These are phyloP conservation scores for Effrenium voratum DNA, from an alignment of 73 alveolate species.

Conservation along the genomic window DNA sequence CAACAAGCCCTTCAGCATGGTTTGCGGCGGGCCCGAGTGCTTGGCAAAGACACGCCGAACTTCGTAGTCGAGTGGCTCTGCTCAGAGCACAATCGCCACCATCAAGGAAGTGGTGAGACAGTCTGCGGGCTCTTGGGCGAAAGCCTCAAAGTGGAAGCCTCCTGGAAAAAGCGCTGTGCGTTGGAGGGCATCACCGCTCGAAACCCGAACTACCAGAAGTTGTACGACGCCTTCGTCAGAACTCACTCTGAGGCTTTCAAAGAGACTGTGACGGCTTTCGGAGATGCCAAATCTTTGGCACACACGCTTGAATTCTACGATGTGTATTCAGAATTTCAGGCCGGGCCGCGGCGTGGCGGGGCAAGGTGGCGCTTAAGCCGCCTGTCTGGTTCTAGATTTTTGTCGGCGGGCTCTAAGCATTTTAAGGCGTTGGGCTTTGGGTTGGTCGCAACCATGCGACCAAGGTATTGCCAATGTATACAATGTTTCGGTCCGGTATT, in stretches of 20 bases:
- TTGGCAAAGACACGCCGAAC: constrained; percentile 19
- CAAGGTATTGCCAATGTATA: neutral
- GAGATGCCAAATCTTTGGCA: constrained; percentile 25
- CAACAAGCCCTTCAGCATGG: neutral
- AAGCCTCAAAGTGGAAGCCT: neutral
- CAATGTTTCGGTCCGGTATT: neutral
- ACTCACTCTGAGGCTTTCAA: neutral
- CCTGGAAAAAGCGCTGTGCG: neutral
- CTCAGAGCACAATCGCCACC: constrained; percentile 27
- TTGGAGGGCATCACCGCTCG: constrained; percentile 15
- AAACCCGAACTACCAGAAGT: neutral
- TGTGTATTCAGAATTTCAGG: constrained; percentile 1
- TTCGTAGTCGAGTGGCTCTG: neutral
- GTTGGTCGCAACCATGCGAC: no score
- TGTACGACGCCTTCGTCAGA: constrained; percentile 4
- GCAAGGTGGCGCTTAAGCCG: neutral
- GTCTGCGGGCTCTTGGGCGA: neutral
- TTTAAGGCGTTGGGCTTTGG: neutral
- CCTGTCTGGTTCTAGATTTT: neutral
- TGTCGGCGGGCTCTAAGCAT: neutral
- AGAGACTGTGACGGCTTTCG: neutral
- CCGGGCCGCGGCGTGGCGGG: no score
- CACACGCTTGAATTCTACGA: neutral
- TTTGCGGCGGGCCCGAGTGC: neutral
- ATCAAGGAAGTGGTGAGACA: neutral